Evolutionary conservation across 768 basidiomycete species (phyloP).

Genomic region (Russula dissimulans): DNA sequence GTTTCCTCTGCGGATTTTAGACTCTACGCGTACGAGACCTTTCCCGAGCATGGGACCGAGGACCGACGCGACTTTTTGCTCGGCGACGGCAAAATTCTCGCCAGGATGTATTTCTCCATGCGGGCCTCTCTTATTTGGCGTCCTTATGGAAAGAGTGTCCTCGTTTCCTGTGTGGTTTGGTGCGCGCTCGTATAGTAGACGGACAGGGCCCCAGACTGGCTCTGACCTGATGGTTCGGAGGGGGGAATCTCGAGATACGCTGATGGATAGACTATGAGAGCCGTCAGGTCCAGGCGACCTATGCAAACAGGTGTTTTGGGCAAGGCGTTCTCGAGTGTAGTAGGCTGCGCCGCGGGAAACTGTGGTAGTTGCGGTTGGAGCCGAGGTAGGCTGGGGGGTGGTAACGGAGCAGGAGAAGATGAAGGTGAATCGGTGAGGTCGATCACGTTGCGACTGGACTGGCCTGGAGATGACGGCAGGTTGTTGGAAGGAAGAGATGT

Average conservation of each 20-base stretch:
- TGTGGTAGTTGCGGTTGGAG: conserved; percentile 1
- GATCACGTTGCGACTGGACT: conserved; percentile 5
- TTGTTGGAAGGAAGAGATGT: conserved; percentile 3
- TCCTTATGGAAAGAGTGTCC: conserved; percentile 74
- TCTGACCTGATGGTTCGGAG: conserved; percentile 28
- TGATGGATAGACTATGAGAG: conserved; percentile 77
- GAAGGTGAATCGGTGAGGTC: conserved; percentile 13
- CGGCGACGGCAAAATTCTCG: conserved; percentile 75
- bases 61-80: conserved; percentile 72
- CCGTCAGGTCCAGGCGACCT: conserved; percentile 73
- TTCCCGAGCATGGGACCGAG: conserved; percentile 80
- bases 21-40: conserved; percentile 73
- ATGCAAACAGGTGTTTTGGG: conserved; percentile 85
- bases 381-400: conserved; percentile 18
- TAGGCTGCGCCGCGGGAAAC: conserved; percentile 9
- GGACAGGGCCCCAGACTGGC: conserved; percentile 59
- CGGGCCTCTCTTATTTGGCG: conserved; percentile 43
- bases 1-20: conserved; percentile 57
- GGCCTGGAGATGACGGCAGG: neutral
- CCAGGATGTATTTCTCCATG: conserved; percentile 48
- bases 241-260: conserved; percentile 46
- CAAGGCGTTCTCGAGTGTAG: conserved; percentile 49
- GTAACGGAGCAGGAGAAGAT: conserved; percentile 9
- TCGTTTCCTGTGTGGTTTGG: conserved; percentile 36
- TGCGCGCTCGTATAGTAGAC: conserved; percentile 61